A percentile compares a stretch with the other conserved stretches of the same genome.
These are phyloP conservation scores for Cytospora mali DNA, from an alignment of 2,329 filamentous ascomycete species.

Conservation along the genomic window DNA sequence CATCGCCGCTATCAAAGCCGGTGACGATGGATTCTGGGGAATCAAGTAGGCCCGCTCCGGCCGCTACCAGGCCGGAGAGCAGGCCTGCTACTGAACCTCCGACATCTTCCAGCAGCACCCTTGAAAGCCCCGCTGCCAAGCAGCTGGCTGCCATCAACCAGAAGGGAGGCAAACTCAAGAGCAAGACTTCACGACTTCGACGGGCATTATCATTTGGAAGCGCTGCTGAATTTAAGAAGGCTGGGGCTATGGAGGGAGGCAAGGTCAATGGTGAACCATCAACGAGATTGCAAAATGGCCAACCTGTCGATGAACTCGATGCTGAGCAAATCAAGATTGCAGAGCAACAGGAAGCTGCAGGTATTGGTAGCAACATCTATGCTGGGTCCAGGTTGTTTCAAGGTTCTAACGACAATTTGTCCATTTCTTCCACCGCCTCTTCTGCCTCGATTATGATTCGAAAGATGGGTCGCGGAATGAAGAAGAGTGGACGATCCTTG, in stretches of 20 bases:
- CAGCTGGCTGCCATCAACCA: constrained; percentile 87
- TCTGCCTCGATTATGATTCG: constrained; percentile 92
- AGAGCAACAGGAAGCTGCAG: constrained; percentile 86
- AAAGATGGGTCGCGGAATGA: constrained; percentile 99
- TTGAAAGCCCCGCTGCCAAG: constrained; percentile 73
- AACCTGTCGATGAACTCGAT: constrained; percentile 64
- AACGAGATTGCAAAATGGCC: constrained; percentile 61
- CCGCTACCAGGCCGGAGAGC: constrained; percentile 36
- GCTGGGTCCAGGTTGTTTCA: constrained; percentile 82
- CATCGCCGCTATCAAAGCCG: constrained; percentile 75
- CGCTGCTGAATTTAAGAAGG: constrained; percentile 83
- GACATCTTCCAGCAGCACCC: constrained; percentile 38
- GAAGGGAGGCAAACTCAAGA: constrained; percentile 75
- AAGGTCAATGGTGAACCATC: constrained; percentile 39
- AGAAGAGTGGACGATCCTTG: constrained; percentile 86
- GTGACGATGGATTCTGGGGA: constrained; percentile 61
- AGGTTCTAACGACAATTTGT: constrained; percentile 92
- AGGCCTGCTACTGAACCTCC: constrained; percentile 26
- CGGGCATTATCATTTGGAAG: constrained; percentile 97
- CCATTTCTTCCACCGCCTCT: constrained; percentile 85
- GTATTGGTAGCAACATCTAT: constrained; percentile 92
- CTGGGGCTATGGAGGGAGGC: constrained; percentile 59
- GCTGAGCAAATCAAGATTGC: constrained; percentile 91
- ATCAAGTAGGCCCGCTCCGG: constrained; percentile 31
- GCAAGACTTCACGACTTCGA: constrained; percentile 82